These are phyloP conservation scores for Exophiala oligosperma DNA, from an alignment of 2,329 filamentous ascomycete genomes.

Conservation along the genomic window DNA sequence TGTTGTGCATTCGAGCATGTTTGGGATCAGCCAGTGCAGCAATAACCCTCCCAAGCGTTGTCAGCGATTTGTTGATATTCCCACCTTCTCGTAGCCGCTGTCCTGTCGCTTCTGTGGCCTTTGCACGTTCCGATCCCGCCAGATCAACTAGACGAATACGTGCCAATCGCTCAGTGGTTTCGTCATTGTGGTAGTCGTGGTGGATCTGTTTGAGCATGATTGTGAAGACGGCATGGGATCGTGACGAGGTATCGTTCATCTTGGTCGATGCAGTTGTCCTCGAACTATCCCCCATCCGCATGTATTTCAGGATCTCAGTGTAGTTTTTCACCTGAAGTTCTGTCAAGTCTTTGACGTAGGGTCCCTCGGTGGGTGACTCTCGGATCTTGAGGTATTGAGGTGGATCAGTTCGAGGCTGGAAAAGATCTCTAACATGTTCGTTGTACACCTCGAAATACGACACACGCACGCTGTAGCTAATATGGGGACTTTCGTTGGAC, in stretches of 20 bases:
- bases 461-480: constrained; percentile 94
- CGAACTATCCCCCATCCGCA: constrained; percentile 85
- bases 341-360: constrained; percentile 94
- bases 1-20: constrained; percentile 48
- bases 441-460: constrained; percentile 99
- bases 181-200: constrained; percentile 94
- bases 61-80: constrained; percentile 99
- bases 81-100: constrained; percentile 87
- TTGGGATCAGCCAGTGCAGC: constrained; percentile 80
- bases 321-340: constrained; percentile 89
- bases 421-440: constrained; percentile 92
- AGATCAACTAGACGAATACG: constrained; percentile 94
- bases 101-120: constrained; percentile 92
- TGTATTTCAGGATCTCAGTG: constrained; percentile 81
- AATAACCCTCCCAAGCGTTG: constrained; percentile 92
- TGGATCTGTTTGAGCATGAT: constrained; percentile 98
- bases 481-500: constrained; percentile 78
- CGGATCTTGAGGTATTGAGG: constrained; percentile 96
- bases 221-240: constrained; percentile 96
- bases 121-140: constrained; percentile 91
- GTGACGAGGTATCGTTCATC: constrained; percentile 98
- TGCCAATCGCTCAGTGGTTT: constrained; percentile 91
- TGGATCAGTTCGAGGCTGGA: constrained; percentile 75
- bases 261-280: constrained; percentile 91
- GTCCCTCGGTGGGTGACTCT: constrained; percentile 90